Evolutionary conservation across 768 basidiomycete genomes (phyloP), one percentile per base, ranked within the genome.

Genomic region (Gymnopilus dilepis): DNA sequence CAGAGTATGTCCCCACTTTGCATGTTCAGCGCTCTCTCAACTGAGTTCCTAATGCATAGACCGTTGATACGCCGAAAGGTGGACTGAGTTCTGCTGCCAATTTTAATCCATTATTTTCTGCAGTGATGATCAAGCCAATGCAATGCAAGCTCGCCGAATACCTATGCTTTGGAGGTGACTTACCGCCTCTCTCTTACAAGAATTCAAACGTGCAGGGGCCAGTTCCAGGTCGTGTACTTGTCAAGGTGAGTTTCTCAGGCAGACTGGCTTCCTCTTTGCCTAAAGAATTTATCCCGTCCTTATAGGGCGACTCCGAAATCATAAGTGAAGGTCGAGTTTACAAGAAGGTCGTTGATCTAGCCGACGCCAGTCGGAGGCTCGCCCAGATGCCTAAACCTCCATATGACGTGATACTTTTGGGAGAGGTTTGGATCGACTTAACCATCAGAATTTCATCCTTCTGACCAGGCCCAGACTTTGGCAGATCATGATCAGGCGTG

Each of bases 401-500:
- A 37, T 57, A 56, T 59, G 67, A 69, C 37, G 64, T 72, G 55
- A 59, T 72, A 53, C 65, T 72, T 38, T 54, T 77, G 30, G 83
- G 83, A 54, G 76, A 83, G 76, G 82, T 82, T 61, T 56, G 76
- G 38, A 53, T 52, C 34, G 15, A 53, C 40, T 45, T 57, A 34
- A 26, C n/a, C 15, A 33, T 33, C 38, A 50, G 22, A 31, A 45
- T 55, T 58, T 50, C 33, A 19, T 40, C 37, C 60, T 30, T 62
- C 64, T 70, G 45, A 66, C 54, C 30, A 61, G 58, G 31, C 31
- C 37, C 61, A 89, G 87, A 89, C 87, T 1, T 74, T 81, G 45
- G 73, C 67, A 48, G 78, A 79, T 48, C 83, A 86, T 57, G 85
- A 86, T 60, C 75, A 77, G 38, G 86, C 86, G 7, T 92, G 91